phyloP scores from a whole-genome alignment of 331 rosid species.

The Dryas integrifolia region DNA sequence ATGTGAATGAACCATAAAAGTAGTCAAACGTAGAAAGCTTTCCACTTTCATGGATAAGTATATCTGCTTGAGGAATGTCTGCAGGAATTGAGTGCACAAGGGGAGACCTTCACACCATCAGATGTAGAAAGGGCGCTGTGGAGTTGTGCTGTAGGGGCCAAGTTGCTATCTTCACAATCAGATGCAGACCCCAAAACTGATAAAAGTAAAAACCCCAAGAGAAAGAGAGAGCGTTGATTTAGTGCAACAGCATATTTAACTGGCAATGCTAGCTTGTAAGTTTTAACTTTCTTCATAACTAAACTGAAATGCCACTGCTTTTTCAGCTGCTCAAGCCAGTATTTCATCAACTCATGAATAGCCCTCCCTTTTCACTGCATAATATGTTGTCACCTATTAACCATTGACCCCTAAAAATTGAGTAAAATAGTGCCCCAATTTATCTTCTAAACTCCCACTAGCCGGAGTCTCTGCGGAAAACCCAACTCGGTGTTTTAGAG shows the following conservation, averaged over 20 bases:
- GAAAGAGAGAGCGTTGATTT: slow-evolving; percentile 64
- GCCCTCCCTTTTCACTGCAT: background rate
- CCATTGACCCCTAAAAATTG: too few relatives aligned
- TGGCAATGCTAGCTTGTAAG: slow-evolving; percentile 10
- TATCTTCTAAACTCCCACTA: too few relatives aligned
- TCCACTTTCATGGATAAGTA: background rate
- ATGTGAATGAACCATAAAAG: background rate
- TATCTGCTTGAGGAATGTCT: slow-evolving; percentile 22
- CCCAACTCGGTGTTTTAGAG: too few relatives aligned
- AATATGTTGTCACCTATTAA: background rate
- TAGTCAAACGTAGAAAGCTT: background rate
- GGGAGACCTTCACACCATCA: slow-evolving; percentile 57
- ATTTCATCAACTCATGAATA: slow-evolving; percentile 3
- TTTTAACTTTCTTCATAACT: slow-evolving; percentile 2
- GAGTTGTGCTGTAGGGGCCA: slow-evolving; percentile 54
- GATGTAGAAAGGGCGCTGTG: slow-evolving; percentile 87
- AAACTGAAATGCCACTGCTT: background rate
- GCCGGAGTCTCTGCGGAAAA: too few relatives aligned
- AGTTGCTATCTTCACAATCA: slow-evolving; percentile 36
- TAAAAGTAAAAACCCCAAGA: slow-evolving; percentile 39
- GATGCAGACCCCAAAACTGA: slow-evolving; percentile 37
- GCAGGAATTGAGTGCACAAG: slow-evolving; percentile 76
- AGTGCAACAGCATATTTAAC: slow-evolving; percentile 1
- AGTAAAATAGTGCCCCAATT: too few relatives aligned
- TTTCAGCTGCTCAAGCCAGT: background rate